Conservation (phyloP, 1,284 basidiomycete species). For the Chondrostereum purpureum region DNA sequence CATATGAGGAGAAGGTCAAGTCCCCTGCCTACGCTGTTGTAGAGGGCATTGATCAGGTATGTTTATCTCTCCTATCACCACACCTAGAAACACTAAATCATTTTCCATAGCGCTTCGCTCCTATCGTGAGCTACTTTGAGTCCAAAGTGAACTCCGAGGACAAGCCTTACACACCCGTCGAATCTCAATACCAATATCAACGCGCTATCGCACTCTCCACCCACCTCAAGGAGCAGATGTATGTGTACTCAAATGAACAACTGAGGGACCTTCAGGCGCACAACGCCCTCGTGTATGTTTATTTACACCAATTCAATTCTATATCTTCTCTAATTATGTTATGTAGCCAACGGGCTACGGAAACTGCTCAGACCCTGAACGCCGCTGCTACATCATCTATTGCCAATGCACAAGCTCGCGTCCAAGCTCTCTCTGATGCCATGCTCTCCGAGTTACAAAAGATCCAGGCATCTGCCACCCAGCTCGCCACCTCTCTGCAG, state of each 20-base stretch:
- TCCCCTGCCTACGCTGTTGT: conserved; percentile 57
- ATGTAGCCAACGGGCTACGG: conserved; percentile 57
- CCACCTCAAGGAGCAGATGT: conserved; percentile 54
- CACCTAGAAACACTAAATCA: conserved; percentile 6
- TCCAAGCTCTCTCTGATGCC: conserved; percentile 39
- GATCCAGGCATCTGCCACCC: conserved; percentile 51
- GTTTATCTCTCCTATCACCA: conserved; percentile 16
- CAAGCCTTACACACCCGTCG: conserved; percentile 31
- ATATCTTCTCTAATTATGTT: conserved; percentile 6
- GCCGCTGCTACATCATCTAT: conserved; percentile 42
- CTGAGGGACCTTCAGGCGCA: conserved; percentile 67
- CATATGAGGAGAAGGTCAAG: conserved; percentile 57
- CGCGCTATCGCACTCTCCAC: conserved; percentile 61
- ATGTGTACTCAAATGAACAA: conserved; percentile 63
- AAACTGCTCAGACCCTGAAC: conserved; percentile 59
- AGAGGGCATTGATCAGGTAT: conserved; percentile 67
- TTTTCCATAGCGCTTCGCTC: conserved; percentile 56
- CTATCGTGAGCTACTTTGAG: conserved; percentile 67
- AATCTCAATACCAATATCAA: conserved; percentile 66
- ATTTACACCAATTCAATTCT: background rate
- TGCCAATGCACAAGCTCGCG: conserved; percentile 31
- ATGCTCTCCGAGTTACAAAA: conserved; percentile 60
- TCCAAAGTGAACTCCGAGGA: conserved; percentile 45
- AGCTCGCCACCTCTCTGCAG: conserved; percentile 51
- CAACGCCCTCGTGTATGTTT: conserved; percentile 52